These are phyloP conservation scores for Fusarium cyanostomum DNA, from an alignment of 2,329 filamentous ascomycete genomes.

Conservation along the genomic window DNA sequence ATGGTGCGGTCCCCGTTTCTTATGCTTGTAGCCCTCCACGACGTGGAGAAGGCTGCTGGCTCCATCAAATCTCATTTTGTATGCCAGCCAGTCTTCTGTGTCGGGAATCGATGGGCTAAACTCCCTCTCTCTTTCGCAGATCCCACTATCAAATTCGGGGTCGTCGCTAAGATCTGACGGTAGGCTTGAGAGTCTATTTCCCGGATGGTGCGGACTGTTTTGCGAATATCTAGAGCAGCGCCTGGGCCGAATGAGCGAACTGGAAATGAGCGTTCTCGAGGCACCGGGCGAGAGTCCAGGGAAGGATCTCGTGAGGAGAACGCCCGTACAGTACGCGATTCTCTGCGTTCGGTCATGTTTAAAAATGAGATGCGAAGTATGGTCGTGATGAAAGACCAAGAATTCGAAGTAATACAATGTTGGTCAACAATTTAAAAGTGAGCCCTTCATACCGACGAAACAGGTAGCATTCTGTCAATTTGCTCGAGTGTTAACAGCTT, in stretches of 20 bases:
- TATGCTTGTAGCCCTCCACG: conserved; percentile 6
- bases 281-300: conserved; percentile 6
- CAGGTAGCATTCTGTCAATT: too few species aligned
- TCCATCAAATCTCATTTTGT: conserved; percentile 10
- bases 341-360: background rate
- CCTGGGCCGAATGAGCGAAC: conserved; percentile 19
- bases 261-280: conserved; percentile 12
- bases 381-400: too few species aligned
- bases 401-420: too few species aligned
- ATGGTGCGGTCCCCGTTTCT: background rate
- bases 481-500: too few species aligned
- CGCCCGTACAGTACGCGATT: background rate
- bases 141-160: conserved; percentile 11
- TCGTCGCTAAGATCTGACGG: conserved; percentile 16
- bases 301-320: conserved; percentile 13
- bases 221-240: conserved; percentile 1
- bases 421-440: too few species aligned
- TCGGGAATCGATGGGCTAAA: conserved; percentile 9
- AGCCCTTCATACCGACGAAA: too few species aligned
- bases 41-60: conserved; percentile 19
- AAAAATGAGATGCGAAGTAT: background rate
- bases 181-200: conserved; percentile 15
- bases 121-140: conserved; percentile 16
- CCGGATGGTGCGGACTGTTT: conserved; percentile 6
- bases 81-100: conserved; percentile 14